Base-by-base conservation (phyloP, 2,329 filamentous ascomycete species). In the Trichoderma arundinaceum region DNA sequence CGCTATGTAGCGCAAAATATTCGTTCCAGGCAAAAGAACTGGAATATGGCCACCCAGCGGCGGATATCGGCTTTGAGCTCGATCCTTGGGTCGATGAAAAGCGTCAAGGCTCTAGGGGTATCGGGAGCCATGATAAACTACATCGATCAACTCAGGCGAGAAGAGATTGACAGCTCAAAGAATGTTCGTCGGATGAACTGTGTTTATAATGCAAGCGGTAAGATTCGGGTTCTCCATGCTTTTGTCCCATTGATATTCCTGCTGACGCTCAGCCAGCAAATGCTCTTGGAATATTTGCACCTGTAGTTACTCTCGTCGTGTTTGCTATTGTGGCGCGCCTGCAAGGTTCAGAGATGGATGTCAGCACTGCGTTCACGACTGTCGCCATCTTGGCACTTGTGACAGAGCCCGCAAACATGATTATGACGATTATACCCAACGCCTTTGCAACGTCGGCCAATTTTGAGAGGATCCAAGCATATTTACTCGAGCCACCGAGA, bases 321-420 rank as follows among this genome's bases (percentile, higher is more conserved):
- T 82, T 74, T 56, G 76, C 74, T 1, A 17, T 76, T 5, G 13
- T 78, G 3, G 70, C 74, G 4, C 66, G 38, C 2, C 10, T 64
- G 0, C 63, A 66, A 0, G 74, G 74, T 3, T 62, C 39, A 0
- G 10, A 43, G 1, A 66, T 81, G 4, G 72, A 79, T 15, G 70
- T 73, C 0, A 73, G 76, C 56, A 80, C 77, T 0, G 78, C 79
- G 0, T 82, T 81, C 60, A 79, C 79, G 0, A 77, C 78, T 0
- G 71, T 77, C 12, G 78, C 79, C 0, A 71, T 79, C n/a, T 60
- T 81, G 7, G 67, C 69, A 6, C 73, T 81, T 68, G 72, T 81
- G 0, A 81, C 77, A 1, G 76, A 80, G 32, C 78, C 79, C 0
- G 78, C 79, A 7, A 81, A 81, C 58, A 81, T 80, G 77, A 69